phyloP scores from a whole-genome alignment of 2,329 filamentous ascomycete genomes.

The Pseudocercospora fijiensis region DNA sequence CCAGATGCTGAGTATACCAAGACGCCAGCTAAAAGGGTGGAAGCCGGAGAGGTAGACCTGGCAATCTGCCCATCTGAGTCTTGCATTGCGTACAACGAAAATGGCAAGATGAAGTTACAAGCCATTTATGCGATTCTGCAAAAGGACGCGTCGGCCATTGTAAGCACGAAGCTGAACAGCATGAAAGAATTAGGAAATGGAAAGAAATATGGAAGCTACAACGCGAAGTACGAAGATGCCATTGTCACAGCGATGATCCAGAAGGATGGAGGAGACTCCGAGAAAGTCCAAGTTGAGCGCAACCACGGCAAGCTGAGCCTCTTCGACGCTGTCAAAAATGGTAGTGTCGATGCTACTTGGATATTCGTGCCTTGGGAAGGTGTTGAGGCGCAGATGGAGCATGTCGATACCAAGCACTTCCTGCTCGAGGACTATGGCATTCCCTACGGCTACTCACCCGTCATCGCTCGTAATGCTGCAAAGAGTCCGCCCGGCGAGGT shows the following conservation, averaged over 20 bases:
- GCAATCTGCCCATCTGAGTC: constrained; percentile 38
- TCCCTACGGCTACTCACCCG: constrained; percentile 38
- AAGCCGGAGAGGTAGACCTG: constrained; percentile 34
- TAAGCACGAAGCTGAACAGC: constrained; percentile 29
- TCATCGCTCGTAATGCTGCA: constrained; percentile 33
- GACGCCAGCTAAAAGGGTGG: constrained; percentile 34
- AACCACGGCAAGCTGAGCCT: constrained; percentile 34
- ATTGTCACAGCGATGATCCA: constrained; percentile 35
- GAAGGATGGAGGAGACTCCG: constrained; percentile 31
- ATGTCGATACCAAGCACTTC: constrained; percentile 28
- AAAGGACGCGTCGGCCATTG: constrained; percentile 36
- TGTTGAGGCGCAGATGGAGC: constrained; percentile 33
- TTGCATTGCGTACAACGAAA: constrained; percentile 37
- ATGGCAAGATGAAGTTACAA: constrained; percentile 33
- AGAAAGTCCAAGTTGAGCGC: constrained; percentile 28
- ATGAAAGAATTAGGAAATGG: constrained; percentile 31
- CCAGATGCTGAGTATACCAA: constrained; percentile 33
- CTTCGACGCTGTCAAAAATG: constrained; percentile 33
- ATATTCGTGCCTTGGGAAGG: constrained; percentile 39
- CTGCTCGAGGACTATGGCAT: constrained; percentile 31
- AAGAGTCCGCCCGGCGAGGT: constrained; percentile 23
- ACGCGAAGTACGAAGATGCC: constrained; percentile 37
- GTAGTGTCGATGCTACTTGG: constrained; percentile 37
- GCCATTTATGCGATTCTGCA: constrained; percentile 39
- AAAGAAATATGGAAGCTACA: constrained; percentile 36